Conservation (phyloP, 2,329 filamentous ascomycete genomes). For the Tolypocladium sp. region DNA sequence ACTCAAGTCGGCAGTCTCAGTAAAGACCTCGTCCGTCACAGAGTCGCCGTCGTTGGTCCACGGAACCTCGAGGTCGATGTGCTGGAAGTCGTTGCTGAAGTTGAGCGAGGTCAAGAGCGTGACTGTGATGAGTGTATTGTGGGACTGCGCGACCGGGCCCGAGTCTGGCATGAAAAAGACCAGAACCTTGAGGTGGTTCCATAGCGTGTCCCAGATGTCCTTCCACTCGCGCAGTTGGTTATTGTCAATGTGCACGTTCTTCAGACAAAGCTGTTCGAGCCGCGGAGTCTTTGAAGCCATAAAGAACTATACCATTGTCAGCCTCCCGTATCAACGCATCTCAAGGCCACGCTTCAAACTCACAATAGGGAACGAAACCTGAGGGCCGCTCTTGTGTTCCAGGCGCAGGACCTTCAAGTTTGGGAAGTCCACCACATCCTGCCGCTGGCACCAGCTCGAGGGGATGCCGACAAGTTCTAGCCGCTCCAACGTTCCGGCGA, state of each 20-base stretch:
- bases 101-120: constrained; percentile 16
- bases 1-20: not conserved
- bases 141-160: constrained; percentile 11
- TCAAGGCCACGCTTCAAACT: not conserved
- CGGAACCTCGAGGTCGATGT: constrained; percentile 21
- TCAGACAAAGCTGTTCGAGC: constrained; percentile 22
- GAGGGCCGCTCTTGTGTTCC: constrained; percentile 8
- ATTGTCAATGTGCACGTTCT: constrained; percentile 13
- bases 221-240: constrained; percentile 2
- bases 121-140: constrained; percentile 12
- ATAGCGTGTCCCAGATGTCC: constrained; percentile 12
- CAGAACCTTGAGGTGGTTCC: constrained; percentile 20
- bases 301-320: constrained; percentile 10
- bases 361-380: constrained; percentile 1
- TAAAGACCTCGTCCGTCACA: not conserved
- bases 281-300: constrained; percentile 16
- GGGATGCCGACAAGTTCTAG: constrained; percentile 13
- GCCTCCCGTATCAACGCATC: too few species aligned
- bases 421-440: constrained; percentile 12
- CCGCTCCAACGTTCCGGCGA: constrained; percentile 9
- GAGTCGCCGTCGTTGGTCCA: constrained; percentile 11
- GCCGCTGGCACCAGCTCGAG: constrained; percentile 7
- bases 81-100: constrained; percentile 14
- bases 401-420: constrained; percentile 19
- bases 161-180: constrained; percentile 9